phyloP scores from a whole-genome alignment of 2,329 filamentous ascomycete species.

The Alternaria triticina region DNA sequence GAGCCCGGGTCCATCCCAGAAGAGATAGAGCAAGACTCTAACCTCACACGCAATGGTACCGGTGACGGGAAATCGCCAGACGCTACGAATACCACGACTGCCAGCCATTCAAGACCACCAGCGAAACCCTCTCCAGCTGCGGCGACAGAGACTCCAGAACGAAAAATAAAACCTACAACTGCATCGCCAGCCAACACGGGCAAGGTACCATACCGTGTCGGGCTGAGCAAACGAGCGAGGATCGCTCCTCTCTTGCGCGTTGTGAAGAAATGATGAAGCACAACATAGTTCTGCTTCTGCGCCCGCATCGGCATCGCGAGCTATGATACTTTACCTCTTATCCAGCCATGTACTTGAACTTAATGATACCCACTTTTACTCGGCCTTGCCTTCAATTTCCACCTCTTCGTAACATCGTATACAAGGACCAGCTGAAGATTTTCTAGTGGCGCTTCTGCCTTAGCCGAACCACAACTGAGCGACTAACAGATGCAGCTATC shows the following conservation, averaged over 20 bases:
- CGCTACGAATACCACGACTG: neutral
- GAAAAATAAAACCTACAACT: constrained; percentile 18
- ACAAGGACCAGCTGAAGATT: neutral
- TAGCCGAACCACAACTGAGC: neutral
- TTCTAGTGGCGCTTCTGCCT: neutral
- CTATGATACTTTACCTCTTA: neutral
- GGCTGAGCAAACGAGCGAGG: constrained; percentile 56
- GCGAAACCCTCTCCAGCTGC: neutral
- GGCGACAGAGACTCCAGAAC: constrained; percentile 22
- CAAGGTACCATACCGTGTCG: constrained; percentile 55
- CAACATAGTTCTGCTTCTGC: neutral
- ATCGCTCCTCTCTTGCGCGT: constrained; percentile 57
- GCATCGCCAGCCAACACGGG: constrained; percentile 41
- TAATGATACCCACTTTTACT: constrained; percentile 21
- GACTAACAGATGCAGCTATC: neutral
- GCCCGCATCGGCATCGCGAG: no score
- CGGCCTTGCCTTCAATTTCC: neutral
- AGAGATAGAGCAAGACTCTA: neutral
- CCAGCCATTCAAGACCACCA: neutral
- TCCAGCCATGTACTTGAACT: neutral
- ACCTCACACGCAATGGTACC: neutral
- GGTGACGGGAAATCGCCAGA: neutral
- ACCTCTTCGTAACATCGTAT: neutral
- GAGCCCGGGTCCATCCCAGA: neutral
- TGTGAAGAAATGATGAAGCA: constrained; percentile 50